These are phyloP conservation scores for Aureobasidium leucospermi DNA, from an alignment of 2,329 filamentous ascomycete species.

Conservation along the genomic window DNA sequence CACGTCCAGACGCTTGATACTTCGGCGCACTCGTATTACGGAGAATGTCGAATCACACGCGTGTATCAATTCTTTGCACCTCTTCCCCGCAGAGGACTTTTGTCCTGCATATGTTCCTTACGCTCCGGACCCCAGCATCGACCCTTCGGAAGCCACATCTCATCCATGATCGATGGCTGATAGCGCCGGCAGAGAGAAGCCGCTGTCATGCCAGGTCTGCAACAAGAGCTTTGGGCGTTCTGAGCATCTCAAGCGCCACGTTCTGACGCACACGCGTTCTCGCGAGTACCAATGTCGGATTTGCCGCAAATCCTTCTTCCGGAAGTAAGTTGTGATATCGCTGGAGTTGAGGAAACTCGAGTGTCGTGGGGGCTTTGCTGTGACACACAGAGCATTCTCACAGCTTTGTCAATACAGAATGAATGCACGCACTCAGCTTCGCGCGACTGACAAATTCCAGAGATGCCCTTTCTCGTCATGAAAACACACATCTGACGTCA, in stretches of 20 bases:
- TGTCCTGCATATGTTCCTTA: neutral
- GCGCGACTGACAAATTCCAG: constrained; percentile 4
- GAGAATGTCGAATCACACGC: too few relatives aligned
- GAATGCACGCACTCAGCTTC: too few relatives aligned
- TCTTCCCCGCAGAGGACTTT: neutral
- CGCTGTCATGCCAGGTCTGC: neutral
- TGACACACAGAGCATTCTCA: too few relatives aligned
- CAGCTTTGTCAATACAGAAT: too few relatives aligned
- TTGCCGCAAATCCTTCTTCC: constrained; percentile 21
- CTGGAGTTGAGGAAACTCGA: too few relatives aligned
- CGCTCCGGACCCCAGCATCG: neutral
- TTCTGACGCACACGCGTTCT: constrained; percentile 19
- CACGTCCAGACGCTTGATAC: neutral
- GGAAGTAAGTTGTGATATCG: constrained; percentile 15
- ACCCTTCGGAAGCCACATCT: neutral
- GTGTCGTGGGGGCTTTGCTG: too few relatives aligned
- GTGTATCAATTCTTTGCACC: neutral
- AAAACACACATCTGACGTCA: constrained; percentile 19
- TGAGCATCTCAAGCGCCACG: constrained; percentile 23
- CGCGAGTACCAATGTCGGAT: constrained; percentile 19
- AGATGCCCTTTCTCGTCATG: constrained; percentile 23
- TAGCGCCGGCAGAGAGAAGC: neutral
- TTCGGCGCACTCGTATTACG: neutral
- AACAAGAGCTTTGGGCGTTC: constrained; percentile 18
- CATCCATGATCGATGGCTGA: neutral